Evolutionary conservation across 169 alveolate genomes (phyloP).

Genomic region (Cryptosporidium ryanae): DNA sequence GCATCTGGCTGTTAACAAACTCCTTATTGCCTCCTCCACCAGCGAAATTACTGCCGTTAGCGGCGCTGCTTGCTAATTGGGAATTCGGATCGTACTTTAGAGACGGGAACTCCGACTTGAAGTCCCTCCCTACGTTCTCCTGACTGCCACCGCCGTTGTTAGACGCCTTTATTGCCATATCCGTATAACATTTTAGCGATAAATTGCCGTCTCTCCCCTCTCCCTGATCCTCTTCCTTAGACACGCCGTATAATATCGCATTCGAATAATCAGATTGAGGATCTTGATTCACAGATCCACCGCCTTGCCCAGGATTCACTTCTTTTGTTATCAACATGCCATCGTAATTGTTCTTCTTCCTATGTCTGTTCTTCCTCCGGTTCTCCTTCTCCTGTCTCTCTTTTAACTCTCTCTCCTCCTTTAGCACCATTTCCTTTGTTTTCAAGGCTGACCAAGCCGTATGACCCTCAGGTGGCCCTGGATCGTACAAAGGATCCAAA

Average conservation of each 20-base stretch:
- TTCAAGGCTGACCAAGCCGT: conserved; percentile 82
- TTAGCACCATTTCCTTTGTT: conserved; percentile 46
- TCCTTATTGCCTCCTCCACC: neutral
- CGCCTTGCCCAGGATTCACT: neutral
- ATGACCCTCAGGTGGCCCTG: conserved; percentile 82
- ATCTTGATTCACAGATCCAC: conserved; percentile 36
- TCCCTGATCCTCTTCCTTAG: neutral
- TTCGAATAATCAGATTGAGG: conserved; percentile 56
- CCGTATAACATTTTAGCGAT: conserved; percentile 47
- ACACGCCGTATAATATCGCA: conserved; percentile 32
- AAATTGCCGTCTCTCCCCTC: neutral
- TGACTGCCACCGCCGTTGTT: conserved; percentile 6
- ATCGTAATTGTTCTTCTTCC: conserved; percentile 45
- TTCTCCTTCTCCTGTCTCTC: conserved; percentile 40
- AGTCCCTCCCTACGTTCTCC: conserved; percentile 43
- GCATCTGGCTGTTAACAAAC: conserved; percentile 10
- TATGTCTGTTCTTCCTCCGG: neutral
- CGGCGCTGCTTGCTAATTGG: neutral
- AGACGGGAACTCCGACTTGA: conserved; percentile 59
- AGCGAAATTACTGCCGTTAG: neutral
- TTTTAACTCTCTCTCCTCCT: conserved; percentile 35
- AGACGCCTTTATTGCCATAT: conserved; percentile 59
- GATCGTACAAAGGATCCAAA: conserved; percentile 81
- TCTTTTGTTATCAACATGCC: conserved; percentile 29
- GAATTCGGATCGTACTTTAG: conserved; percentile 40